Conservation (phyloP, 176 grass and related monocot species). For the Oryza rufipogon region DNA sequence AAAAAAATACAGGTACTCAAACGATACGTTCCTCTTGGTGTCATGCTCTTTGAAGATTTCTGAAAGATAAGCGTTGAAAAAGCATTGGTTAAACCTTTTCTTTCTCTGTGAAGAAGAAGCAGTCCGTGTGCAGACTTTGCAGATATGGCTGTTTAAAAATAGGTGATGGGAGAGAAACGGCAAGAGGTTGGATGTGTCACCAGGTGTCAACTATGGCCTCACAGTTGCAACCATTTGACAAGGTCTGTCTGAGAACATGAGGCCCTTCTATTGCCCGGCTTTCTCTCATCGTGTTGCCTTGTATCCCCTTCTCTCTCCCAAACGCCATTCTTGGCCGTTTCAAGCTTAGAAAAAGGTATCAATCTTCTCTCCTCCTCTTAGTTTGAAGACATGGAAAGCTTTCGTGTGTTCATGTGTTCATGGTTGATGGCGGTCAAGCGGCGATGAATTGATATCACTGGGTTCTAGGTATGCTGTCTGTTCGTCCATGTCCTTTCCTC, state of each 20-base stretch:
- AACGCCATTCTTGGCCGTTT: constrained; percentile 38
- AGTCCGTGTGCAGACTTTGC: neutral
- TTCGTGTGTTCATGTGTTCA: neutral
- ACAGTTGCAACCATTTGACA: constrained; percentile 46
- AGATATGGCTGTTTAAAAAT: constrained; percentile 27
- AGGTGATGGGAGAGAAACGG: constrained; percentile 5
- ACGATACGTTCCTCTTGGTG: neutral
- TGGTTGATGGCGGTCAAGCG: constrained; percentile 28
- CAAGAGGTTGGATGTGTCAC: constrained; percentile 24
- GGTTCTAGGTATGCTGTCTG: constrained; percentile 44
- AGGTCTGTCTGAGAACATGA: constrained; percentile 41
- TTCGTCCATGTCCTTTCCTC: neutral
- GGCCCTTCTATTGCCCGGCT: constrained; percentile 50
- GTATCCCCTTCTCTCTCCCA: neutral
- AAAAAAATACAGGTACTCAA: neutral
- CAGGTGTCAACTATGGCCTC: constrained; percentile 32
- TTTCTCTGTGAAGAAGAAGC: neutral
- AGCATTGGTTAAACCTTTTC: neutral
- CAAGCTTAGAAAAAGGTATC: constrained; percentile 34
- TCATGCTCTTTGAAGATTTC: neutral
- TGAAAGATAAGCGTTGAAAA: neutral
- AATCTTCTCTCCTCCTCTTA: constrained; percentile 24
- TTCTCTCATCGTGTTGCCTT: constrained; percentile 47
- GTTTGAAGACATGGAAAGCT: constrained; percentile 33
- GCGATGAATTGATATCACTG: constrained; percentile 21